A percentile compares a stretch with the other conserved stretches of the same genome.
phyloP scores from a whole-genome alignment of 2,329 filamentous ascomycete genomes.

The Claviceps humidiphila region DNA sequence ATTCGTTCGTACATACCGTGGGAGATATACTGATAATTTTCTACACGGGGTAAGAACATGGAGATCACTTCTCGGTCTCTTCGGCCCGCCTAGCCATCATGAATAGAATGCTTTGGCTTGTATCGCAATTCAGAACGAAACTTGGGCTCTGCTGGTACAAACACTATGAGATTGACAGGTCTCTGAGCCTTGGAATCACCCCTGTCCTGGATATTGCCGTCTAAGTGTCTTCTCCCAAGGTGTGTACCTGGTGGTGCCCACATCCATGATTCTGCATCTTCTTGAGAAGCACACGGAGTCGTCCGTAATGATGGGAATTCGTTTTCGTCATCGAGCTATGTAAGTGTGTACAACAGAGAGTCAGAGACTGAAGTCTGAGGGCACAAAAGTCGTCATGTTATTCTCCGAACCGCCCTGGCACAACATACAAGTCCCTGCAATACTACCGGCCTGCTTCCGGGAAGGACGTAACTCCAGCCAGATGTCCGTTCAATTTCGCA shows the following conservation, averaged over 20 bases:
- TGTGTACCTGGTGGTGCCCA: conserved; percentile 1
- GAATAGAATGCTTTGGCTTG: neutral
- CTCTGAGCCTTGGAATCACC: neutral
- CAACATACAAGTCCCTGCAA: conserved; percentile 1
- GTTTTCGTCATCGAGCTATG: neutral
- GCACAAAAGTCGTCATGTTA: conserved; percentile 7
- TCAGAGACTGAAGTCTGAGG: neutral
- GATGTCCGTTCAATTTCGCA: neutral
- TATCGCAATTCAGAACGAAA: neutral
- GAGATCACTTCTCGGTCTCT: neutral
- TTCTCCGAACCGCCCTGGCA: conserved; percentile 6
- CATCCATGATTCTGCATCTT: neutral
- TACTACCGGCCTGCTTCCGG: conserved; percentile 3
- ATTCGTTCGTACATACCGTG: neutral
- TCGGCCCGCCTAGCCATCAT: neutral
- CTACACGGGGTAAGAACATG: neutral
- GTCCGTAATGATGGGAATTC: conserved; percentile 2
- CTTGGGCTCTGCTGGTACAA: neutral
- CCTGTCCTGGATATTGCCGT: conserved; percentile 7
- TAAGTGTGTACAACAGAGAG: neutral
- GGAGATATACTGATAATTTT: conserved; percentile 2
- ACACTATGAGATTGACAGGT: neutral
- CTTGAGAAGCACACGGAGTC: neutral
- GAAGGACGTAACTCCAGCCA: neutral
- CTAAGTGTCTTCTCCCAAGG: conserved; percentile 1